Conservation (phyloP, 352 stramenopile genomes). For the Phytophthora fragariae region DNA sequence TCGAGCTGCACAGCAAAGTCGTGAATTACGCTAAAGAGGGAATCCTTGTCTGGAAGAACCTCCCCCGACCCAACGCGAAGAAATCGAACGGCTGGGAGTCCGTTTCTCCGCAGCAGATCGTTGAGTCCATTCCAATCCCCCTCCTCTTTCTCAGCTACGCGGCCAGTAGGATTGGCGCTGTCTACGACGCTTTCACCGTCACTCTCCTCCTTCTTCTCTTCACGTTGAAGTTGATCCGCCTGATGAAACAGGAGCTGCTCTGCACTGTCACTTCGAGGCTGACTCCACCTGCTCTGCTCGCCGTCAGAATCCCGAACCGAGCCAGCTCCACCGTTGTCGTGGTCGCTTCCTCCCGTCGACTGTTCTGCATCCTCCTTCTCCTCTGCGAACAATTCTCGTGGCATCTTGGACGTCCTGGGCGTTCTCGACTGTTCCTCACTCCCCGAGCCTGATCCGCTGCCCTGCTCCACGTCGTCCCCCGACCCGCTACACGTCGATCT, state of each 20-base stretch:
- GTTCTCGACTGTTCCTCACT: slow-evolving; percentile 13
- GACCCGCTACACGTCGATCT: slow-evolving; percentile 16
- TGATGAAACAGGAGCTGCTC: slow-evolving; percentile 18
- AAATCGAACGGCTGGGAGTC: slow-evolving; percentile 55
- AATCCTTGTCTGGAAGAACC: slow-evolving; percentile 50
- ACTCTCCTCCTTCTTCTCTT: slow-evolving; percentile 36
- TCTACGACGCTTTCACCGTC: slow-evolving; percentile 5
- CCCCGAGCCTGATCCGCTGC: not conserved
- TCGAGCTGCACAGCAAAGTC: slow-evolving; percentile 69
- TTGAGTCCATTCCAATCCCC: slow-evolving; percentile 61
- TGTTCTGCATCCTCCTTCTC: not conserved
- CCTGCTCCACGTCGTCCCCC: slow-evolving; percentile 2
- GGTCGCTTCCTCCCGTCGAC: not conserved
- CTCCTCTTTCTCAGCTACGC: slow-evolving; percentile 22
- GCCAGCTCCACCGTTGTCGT: not conserved
- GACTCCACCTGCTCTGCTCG: slow-evolving; percentile 9
- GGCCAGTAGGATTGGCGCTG: not conserved
- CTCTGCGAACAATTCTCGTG: slow-evolving; percentile 27
- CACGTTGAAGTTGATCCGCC: slow-evolving; percentile 5
- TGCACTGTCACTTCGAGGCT: slow-evolving; percentile 10
- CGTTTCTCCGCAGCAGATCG: slow-evolving; percentile 68
- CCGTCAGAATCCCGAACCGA: not conserved
- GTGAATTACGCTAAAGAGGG: slow-evolving; percentile 68
- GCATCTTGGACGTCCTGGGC: slow-evolving; percentile 9
- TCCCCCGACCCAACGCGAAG: slow-evolving; percentile 24